Evolutionary conservation across 2,329 filamentous ascomycete genomes (phyloP).

Genomic region (Sclerotinia borealis): DNA sequence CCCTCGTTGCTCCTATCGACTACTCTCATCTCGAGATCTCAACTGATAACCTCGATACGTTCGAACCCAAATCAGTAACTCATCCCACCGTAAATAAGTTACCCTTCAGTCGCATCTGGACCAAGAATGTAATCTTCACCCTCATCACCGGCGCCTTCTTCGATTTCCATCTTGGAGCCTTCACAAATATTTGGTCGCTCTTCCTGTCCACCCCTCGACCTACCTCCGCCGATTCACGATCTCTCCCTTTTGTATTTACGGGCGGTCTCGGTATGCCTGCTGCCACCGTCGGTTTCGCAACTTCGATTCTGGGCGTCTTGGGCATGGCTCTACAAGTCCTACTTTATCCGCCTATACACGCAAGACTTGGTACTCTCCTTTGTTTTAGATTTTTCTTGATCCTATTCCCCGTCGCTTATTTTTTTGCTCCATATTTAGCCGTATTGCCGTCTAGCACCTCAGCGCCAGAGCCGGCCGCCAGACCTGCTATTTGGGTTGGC

Average conservation of each 20-base stretch:
- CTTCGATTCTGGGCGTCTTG: conserved; percentile 62
- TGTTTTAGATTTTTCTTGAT: conserved; percentile 61
- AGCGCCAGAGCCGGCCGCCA: conserved; percentile 35
- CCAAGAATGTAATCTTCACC: conserved; percentile 36
- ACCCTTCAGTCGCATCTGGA: conserved; percentile 19
- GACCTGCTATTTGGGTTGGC: conserved; percentile 48
- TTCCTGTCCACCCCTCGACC: conserved; percentile 54
- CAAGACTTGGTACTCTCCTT: conserved; percentile 57
- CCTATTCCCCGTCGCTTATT: conserved; percentile 62
- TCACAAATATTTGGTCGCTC: conserved; percentile 52
- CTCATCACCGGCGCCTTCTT: conserved; percentile 45
- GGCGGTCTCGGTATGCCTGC: conserved; percentile 65
- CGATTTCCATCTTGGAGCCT: conserved; percentile 36
- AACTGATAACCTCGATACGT: background rate
- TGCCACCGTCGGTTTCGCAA: conserved; percentile 60
- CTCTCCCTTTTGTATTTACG: conserved; percentile 40
- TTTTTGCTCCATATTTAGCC: conserved; percentile 60
- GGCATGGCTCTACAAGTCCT: conserved; percentile 64
- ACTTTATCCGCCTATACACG: conserved; percentile 60
- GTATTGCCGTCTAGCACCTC: conserved; percentile 35
- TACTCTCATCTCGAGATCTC: conserved; percentile 16
- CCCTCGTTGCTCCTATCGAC: conserved; percentile 7
- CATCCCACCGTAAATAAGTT: conserved; percentile 11
- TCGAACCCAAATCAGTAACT: conserved; percentile 1
- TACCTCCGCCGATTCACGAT: background rate